These are phyloP conservation scores for Myotisia sp. DNA, from an alignment of 2,329 filamentous ascomycete genomes.

Conservation along the genomic window DNA sequence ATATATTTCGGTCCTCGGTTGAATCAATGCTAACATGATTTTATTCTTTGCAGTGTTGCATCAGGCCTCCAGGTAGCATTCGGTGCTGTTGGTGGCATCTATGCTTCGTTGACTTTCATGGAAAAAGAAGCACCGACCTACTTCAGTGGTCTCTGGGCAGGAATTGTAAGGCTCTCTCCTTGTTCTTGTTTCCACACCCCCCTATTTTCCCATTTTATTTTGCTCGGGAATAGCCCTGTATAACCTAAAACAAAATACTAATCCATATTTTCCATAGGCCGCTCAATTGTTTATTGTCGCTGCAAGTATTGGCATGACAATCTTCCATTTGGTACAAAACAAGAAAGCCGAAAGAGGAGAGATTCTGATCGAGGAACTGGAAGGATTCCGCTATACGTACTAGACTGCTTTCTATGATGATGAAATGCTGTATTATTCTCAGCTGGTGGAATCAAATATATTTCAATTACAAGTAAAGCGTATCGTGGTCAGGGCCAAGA, in stretches of 20 bases:
- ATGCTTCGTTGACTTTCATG: constrained; percentile 14
- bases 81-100: constrained; percentile 15
- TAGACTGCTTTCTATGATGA: too few species aligned
- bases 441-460: too few species aligned
- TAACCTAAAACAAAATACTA: too few species aligned
- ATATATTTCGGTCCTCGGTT: constrained; percentile 11
- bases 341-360: constrained; percentile 21
- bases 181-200: too few species aligned
- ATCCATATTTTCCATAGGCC: too few species aligned
- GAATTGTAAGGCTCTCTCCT: too few species aligned
- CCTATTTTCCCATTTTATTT: too few species aligned
- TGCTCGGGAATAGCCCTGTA: too few species aligned
- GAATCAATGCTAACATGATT: constrained; percentile 10
- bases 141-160: constrained; percentile 14
- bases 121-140: constrained; percentile 15
- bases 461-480: too few species aligned
- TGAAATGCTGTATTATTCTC: too few species aligned
- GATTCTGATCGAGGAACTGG: constrained; percentile 22
- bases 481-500: too few species aligned
- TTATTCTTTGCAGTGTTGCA: constrained; percentile 10
- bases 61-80: constrained; percentile 13
- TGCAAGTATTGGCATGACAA: constrained; percentile 15
- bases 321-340: constrained; percentile 21
- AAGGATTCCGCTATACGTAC: constrained; percentile 24
- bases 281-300: constrained; percentile 14